Conservation (phyloP, 1,284 basidiomycete genomes). For the Chiua sp. region DNA sequence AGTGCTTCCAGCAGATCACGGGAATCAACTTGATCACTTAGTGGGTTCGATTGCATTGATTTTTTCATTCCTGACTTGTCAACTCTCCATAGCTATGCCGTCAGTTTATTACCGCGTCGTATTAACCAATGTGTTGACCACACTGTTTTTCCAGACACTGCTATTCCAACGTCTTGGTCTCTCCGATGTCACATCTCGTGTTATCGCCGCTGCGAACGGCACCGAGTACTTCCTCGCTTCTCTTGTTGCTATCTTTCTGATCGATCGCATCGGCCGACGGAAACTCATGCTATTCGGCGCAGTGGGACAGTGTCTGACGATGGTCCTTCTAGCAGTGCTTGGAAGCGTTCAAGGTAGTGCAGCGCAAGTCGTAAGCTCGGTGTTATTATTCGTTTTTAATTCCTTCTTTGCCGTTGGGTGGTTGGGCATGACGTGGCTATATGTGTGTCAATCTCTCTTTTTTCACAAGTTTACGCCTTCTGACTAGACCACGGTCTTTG, state of each 20-base stretch:
- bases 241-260: constrained; percentile 36
- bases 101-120: constrained; percentile 23
- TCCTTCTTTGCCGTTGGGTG: constrained; percentile 39
- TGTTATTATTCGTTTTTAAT: constrained; percentile 39
- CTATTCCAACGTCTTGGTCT: constrained; percentile 66
- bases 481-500: not conserved
- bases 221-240: constrained; percentile 53
- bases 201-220: constrained; percentile 72
- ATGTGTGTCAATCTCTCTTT: constrained; percentile 44
- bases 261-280: constrained; percentile 42
- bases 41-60: constrained; percentile 34
- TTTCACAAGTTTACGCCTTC: not conserved
- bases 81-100: constrained; percentile 36
- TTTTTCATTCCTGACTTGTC: constrained; percentile 3
- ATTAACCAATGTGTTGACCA: not conserved
- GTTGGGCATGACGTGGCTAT: constrained; percentile 69
- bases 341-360: constrained; percentile 35
- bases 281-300: constrained; percentile 44
- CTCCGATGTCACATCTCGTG: constrained; percentile 62
- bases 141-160: constrained; percentile 47
- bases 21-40: constrained; percentile 69
- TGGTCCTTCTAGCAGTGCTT: constrained; percentile 40
- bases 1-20: constrained; percentile 75
- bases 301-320: constrained; percentile 41
- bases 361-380: constrained; percentile 56